Percentiles rank a stretch among this genome's conserved stretches.
phyloP scores from a whole-genome alignment of 495 filamentous ascomycete species.

The Lasiosphaeris hirsuta region DNA sequence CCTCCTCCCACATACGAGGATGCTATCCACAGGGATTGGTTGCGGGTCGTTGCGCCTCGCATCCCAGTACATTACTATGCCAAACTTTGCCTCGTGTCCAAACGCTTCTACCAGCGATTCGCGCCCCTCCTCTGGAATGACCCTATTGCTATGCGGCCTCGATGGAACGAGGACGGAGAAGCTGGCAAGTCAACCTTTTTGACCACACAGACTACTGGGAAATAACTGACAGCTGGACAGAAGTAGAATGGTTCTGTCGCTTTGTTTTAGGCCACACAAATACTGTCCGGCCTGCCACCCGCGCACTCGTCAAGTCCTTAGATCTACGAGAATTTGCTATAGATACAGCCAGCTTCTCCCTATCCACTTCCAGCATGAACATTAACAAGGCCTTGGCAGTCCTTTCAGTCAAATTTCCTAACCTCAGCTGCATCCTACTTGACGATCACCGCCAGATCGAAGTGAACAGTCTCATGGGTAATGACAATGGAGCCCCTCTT shows the following conservation, averaged over 20 bases:
- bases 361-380: slow-evolving; percentile 26
- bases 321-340: slow-evolving; percentile 38
- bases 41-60: slow-evolving; percentile 39
- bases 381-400: slow-evolving; percentile 31
- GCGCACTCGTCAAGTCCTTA: slow-evolving; percentile 31
- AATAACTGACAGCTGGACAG: slow-evolving; percentile 17
- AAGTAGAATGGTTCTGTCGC: slow-evolving; percentile 36
- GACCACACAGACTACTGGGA: background rate
- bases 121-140: slow-evolving; percentile 48
- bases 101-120: slow-evolving; percentile 41
- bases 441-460: slow-evolving; percentile 38
- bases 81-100: slow-evolving; percentile 40
- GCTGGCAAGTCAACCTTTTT: slow-evolving; percentile 29
- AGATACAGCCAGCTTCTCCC: slow-evolving; percentile 29
- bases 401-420: slow-evolving; percentile 31
- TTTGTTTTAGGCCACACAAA: slow-evolving; percentile 33
- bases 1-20: slow-evolving; percentile 43
- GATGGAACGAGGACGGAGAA: slow-evolving; percentile 32
- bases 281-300: slow-evolving; percentile 24
- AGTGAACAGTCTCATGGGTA: slow-evolving; percentile 19
- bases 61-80: slow-evolving; percentile 32
- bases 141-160: slow-evolving; percentile 31
- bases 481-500: slow-evolving; percentile 9
- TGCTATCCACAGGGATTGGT: slow-evolving; percentile 42
- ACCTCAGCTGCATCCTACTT: slow-evolving; percentile 36